Evolutionary conservation across 352 stramenopile species (phyloP), one percentile per base, ranked within the genome.

Genomic region (Plasmopara viticola): DNA sequence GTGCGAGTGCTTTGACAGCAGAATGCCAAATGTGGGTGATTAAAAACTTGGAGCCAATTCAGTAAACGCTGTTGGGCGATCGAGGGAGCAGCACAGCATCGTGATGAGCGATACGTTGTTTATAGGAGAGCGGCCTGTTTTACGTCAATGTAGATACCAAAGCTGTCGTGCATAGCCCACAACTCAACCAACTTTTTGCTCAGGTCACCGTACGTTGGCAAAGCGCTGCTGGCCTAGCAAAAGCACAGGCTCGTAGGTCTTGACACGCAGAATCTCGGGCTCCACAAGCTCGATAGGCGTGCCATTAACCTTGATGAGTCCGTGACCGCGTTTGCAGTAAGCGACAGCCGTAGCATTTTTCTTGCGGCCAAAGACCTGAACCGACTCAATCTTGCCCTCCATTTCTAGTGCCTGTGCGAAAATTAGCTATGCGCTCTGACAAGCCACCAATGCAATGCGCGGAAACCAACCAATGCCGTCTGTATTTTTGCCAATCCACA

Each of bases 241-340:
- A 49, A 99, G 90, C 65, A 99, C 95, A 48, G 97, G 97, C 82
- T 99, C 97, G 72, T 98, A 98, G 28, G 92, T 97, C 90, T 99
- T 99, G 53, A 98, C 81, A 47, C 95, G 91, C 52, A 99, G 89
- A 59, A 95, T 90, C 65, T 98, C 95, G 10, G 97, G 97, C 78
- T 99, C 89, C 43, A 99, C 87, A 52, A 98, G 85, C 72, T 98
- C 95, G 60, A 99, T 98, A 61, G 97, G 97, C 68, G 94, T 95
- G 56, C 96, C 97, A 84, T 99, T 99, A 49, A 99, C 95, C 81
- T 98, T 99, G 91, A 99, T 99, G 42, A 99, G 87, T 65, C 97
- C 97, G 70, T 97, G 95, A 52, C 97, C 97, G 70, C 96, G 86
- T 85, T 99, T 99, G 84, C 95, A 98, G 75, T 99, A 98, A 60